Conservation (phyloP, 2,329 filamentous ascomycete genomes). For the Ambrosiella beaveri region DNA sequence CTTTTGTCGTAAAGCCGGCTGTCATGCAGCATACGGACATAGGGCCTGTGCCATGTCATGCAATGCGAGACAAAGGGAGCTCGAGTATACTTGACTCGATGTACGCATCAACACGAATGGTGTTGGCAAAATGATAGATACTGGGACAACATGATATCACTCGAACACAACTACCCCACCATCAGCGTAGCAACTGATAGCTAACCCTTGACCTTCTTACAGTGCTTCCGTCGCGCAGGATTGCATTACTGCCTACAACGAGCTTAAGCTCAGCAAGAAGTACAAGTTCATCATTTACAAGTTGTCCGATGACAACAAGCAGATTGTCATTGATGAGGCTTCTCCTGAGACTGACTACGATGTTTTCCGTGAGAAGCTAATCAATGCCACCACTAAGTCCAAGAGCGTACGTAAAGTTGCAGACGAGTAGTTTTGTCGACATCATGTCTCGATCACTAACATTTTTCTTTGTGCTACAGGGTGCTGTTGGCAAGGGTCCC, state of each 20-base stretch:
- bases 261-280: constrained; percentile 67
- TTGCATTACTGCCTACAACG: constrained; percentile 57
- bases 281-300: constrained; percentile 81
- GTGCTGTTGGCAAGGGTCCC: constrained; percentile 46
- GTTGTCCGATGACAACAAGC: constrained; percentile 65
- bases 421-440: neutral
- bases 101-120: no score
- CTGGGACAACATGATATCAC: no score
- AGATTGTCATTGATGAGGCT: constrained; percentile 65
- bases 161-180: no score
- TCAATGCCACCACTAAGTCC: constrained; percentile 56
- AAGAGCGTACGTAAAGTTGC: constrained; percentile 33
- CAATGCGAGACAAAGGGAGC: constrained; percentile 10
- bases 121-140: no score
- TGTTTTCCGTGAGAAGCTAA: constrained; percentile 57
- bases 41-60: constrained; percentile 4
- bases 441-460: constrained; percentile 1
- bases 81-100: neutral
- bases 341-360: constrained; percentile 52
- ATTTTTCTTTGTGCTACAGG: constrained; percentile 23
- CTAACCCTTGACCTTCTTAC: constrained; percentile 14
- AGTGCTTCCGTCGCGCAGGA: constrained; percentile 58
- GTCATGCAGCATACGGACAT: neutral
- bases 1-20: neutral
- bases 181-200: neutral